phyloP scores from a whole-genome alignment of 768 basidiomycete species.

The Phylloporus arenicola region DNA sequence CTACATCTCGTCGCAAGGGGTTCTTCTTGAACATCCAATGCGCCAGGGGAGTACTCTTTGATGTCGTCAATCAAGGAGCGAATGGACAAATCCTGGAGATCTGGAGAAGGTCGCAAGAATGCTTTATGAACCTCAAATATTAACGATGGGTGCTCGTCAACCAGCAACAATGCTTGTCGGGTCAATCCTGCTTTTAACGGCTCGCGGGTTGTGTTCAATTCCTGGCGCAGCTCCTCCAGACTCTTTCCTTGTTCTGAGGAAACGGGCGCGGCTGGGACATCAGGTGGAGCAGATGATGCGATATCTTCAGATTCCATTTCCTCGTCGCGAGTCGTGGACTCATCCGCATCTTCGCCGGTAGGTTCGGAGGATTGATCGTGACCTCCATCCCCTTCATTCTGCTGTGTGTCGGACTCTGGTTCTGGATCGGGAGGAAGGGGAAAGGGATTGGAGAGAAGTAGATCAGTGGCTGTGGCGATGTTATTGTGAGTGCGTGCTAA shows the following conservation, averaged over 20 bases:
- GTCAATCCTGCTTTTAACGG: conserved; percentile 61
- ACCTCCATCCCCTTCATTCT: conserved; percentile 9
- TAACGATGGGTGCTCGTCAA: conserved; percentile 82
- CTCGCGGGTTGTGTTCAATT: conserved; percentile 62
- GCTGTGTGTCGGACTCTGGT: conserved; percentile 20
- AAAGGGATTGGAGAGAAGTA: conserved; percentile 78
- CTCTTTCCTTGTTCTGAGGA: conserved; percentile 34
- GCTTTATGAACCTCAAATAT: conserved; percentile 85
- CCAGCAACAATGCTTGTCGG: conserved; percentile 64
- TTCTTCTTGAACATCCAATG: conserved; percentile 68
- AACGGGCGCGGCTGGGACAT: conserved; percentile 9
- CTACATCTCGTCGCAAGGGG: conserved; percentile 78
- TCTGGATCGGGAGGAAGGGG: conserved; percentile 66
- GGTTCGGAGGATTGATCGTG: conserved; percentile 27
- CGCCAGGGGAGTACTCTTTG: conserved; percentile 56
- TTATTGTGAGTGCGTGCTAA: conserved; percentile 84
- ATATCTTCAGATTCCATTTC: conserved; percentile 24
- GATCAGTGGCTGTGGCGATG: conserved; percentile 80
- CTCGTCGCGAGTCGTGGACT: conserved; percentile 22
- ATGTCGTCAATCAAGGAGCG: conserved; percentile 74
- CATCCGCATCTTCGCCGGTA: conserved; percentile 23
- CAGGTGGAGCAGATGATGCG: conserved; percentile 11
- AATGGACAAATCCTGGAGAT: conserved; percentile 61
- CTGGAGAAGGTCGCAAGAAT: conserved; percentile 60
- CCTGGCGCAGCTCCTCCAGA: conserved; percentile 58